Evolutionary conservation across 495 filamentous ascomycete species (phyloP).

Genomic region (Oidiodendron maius): DNA sequence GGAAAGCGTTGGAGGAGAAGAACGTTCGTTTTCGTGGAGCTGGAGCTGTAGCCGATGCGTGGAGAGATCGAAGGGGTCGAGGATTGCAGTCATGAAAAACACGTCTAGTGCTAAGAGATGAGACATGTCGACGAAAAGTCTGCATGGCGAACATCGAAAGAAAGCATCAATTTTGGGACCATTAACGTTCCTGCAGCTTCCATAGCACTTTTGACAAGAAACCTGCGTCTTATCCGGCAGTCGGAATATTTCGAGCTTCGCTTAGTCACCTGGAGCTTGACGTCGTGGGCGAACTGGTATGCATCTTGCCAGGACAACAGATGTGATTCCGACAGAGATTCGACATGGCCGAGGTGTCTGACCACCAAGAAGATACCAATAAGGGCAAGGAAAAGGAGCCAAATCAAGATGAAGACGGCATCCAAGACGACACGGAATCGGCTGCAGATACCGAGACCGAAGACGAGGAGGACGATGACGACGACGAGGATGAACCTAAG

Average conservation of each 20-base stretch:
- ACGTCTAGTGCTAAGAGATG: background rate
- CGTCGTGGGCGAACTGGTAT: constrained; percentile 1
- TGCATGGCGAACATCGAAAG: constrained; percentile 5
- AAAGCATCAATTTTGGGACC: background rate
- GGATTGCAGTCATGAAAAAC: constrained; percentile 4
- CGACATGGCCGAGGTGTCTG: constrained; percentile 21
- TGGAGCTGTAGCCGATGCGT: constrained; percentile 30
- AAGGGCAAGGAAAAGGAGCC: constrained; percentile 7
- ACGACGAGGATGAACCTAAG: constrained; percentile 91
- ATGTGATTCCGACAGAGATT: constrained; percentile 19
- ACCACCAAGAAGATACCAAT: constrained; percentile 18
- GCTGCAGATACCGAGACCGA: constrained; percentile 33
- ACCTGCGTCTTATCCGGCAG: too few species aligned
- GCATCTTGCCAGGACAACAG: constrained; percentile 14
- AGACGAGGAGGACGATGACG: constrained; percentile 71
- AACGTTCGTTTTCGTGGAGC: constrained; percentile 38
- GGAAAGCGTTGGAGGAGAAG: constrained; percentile 43
- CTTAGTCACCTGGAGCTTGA: constrained; percentile 15
- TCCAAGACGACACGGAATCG: constrained; percentile 31
- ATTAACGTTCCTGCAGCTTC: background rate
- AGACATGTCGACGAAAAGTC: constrained; percentile 12
- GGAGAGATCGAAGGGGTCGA: constrained; percentile 26
- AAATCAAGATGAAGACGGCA: constrained; percentile 28
- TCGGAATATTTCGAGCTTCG: background rate
- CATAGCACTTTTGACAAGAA: too few species aligned